These are phyloP conservation scores for Suillus plorans DNA, from an alignment of 768 basidiomycete species.

Conservation along the genomic window DNA sequence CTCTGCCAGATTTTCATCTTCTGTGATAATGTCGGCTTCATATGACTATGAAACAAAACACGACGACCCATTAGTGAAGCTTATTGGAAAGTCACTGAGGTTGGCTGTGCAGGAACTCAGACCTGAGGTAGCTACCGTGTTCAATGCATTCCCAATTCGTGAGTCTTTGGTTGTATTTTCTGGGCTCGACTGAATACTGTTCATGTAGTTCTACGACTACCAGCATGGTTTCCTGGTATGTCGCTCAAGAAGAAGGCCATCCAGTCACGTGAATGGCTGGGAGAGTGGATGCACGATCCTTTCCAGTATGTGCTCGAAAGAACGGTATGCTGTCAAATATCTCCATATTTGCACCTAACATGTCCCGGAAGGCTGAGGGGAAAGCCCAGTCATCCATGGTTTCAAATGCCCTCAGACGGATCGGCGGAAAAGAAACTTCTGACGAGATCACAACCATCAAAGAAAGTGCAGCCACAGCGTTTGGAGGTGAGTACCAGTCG, in stretches of 20 bases:
- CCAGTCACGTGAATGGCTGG: conserved; percentile 18
- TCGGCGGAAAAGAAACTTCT: conserved; percentile 1
- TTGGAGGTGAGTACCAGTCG: conserved; percentile 15
- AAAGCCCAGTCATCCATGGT: conserved; percentile 17
- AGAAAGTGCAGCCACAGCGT: conserved; percentile 20
- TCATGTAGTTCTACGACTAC: conserved; percentile 23
- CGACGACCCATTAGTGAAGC: conserved; percentile 29
- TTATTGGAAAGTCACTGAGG: conserved; percentile 26
- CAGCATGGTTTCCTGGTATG: conserved; percentile 30
- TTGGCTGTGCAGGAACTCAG: conserved; percentile 20
- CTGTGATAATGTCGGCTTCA: conserved; percentile 28
- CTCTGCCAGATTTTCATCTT: conserved; percentile 23
- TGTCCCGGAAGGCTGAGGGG: conserved; percentile 11
- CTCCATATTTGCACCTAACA: not conserved
- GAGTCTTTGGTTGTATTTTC: conserved; percentile 1
- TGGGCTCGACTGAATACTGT: not conserved
- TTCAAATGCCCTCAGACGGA: conserved; percentile 14
- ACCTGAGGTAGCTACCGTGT: conserved; percentile 22
- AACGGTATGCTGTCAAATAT: conserved; percentile 11
- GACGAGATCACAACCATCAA: conserved; percentile 13
- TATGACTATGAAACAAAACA: conserved; percentile 33
- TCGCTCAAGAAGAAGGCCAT: conserved; percentile 25
- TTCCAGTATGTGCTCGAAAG: conserved; percentile 17
- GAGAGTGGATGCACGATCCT: conserved; percentile 19
- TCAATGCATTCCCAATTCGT: conserved; percentile 15